Evolutionary conservation across 495 filamentous ascomycete species (phyloP).

Genomic region (Trichoderma parareesei): DNA sequence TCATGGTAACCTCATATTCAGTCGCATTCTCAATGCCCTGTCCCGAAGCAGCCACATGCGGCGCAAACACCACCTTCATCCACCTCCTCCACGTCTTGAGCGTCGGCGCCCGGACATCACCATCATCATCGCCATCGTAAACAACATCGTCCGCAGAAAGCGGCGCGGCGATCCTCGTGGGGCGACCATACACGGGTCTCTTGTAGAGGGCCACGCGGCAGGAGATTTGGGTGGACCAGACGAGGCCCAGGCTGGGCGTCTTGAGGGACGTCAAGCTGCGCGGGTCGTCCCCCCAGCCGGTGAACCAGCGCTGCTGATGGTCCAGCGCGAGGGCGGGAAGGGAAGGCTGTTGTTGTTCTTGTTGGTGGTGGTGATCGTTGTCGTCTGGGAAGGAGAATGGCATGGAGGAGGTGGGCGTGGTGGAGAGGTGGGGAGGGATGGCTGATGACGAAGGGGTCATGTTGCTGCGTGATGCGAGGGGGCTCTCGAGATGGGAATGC

Average conservation of each 20-base stretch:
- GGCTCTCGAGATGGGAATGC: constrained; percentile 24
- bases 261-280: constrained; percentile 45
- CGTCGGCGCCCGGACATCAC: constrained; percentile 22
- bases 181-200: constrained; percentile 35
- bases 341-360: constrained; percentile 13
- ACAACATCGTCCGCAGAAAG: constrained; percentile 17
- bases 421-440: constrained; percentile 10
- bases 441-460: constrained; percentile 11
- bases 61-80: constrained; percentile 76
- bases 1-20: constrained; percentile 49
- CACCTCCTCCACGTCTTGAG: constrained; percentile 47
- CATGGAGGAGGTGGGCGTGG: constrained; percentile 18
- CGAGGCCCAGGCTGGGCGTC: constrained; percentile 76
- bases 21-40: constrained; percentile 35
- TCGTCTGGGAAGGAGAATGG: constrained; percentile 24
- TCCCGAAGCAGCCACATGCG: constrained; percentile 49
- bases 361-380: constrained; percentile 11
- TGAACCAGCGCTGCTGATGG: constrained; percentile 89
- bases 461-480: constrained; percentile 28
- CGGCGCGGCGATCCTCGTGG: constrained; percentile 14
- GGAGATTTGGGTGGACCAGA: constrained; percentile 85
- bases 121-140: constrained; percentile 9
- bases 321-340: constrained; percentile 58
- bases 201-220: constrained; percentile 74
- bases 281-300: constrained; percentile 74